Evolutionary conservation across 495 filamentous ascomycete genomes (phyloP), one percentile per base, ranked within the genome.

Genomic region (Talaromyces borbonicus): DNA sequence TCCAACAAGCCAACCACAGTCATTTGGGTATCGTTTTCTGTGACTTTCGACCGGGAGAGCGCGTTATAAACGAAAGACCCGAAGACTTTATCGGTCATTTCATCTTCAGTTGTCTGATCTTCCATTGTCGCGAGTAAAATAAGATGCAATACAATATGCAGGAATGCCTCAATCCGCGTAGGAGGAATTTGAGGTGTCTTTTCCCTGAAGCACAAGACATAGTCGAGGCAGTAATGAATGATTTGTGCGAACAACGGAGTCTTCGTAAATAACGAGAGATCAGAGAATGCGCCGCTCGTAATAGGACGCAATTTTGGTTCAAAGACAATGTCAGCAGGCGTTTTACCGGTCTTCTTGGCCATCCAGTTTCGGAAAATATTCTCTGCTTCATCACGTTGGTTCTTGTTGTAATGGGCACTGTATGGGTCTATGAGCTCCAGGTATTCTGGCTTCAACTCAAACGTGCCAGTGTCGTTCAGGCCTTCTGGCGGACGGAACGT

Each of bases 351-450:
- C 66, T 84, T 85, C 66, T 93, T 90, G 7, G 87, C 83, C 67
- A 90, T 78, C 74, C 86, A 83, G 42, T 81, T 82, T 46, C 79
- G 84, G 62, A 89, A 95, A 14, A 85, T 83, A 45, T 72, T 82
- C 66, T 99, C 92, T 0, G 90, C 85, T 58, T 99, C 92, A 54
- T 99, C 92, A 20, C 92, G 83, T 61, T 97, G 93, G 59, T 97
- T 97, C 61, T 95, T 93, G 51, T 78, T 89, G 65, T 92, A 99
- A 52, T 96, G 86, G 11, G 88, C 82, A 53, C 87, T 87, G 56
- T 96, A 99, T 4, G 92, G 92, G 59, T 99, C 92, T 23, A 97
- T 77, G 20, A 93, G 73, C 44, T 85, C 83, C 22, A 94, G 72
- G 51, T 81, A 87, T 46, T 95, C 74, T 0, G 81, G 76, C 62